These are phyloP conservation scores for Cylindrotheca closterium DNA, from an alignment of 108 stramenopile species.

Conservation along the genomic window DNA sequence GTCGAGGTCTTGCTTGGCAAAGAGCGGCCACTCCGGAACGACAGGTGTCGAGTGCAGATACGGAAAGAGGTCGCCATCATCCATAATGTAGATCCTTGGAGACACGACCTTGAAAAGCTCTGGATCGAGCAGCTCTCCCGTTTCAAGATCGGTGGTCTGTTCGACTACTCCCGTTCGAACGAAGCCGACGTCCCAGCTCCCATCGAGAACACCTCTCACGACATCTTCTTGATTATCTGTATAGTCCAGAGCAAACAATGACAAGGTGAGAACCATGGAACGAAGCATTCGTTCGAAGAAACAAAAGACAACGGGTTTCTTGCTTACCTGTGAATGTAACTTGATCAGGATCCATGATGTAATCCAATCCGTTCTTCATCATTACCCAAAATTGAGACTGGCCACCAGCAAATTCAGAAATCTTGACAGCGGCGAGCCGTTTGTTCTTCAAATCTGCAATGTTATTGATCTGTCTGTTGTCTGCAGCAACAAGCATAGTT, in stretches of 20 bases:
- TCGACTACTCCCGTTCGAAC: constrained; percentile 31
- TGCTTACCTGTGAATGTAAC: constrained; percentile 22
- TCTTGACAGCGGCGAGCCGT: constrained; percentile 23
- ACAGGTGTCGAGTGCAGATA: constrained; percentile 17
- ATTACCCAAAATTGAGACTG: constrained; percentile 39
- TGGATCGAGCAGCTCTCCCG: constrained; percentile 16
- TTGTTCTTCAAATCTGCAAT: constrained; percentile 30
- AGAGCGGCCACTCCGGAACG: constrained; percentile 23
- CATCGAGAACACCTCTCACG: constrained; percentile 25
- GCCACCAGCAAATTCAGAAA: constrained; percentile 29
- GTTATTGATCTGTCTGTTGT: constrained; percentile 17
- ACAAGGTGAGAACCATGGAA: no score
- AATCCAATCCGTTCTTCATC: constrained; percentile 24
- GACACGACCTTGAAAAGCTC: constrained; percentile 27
- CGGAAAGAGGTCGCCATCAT: constrained; percentile 23
- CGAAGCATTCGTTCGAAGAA: neutral
- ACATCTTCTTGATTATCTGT: constrained; percentile 20
- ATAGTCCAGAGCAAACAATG: neutral
- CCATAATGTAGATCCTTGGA: constrained; percentile 16
- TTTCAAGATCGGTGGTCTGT: constrained; percentile 10
- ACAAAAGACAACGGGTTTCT: neutral
- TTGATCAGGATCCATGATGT: constrained; percentile 39
- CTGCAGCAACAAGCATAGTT: constrained; percentile 10
- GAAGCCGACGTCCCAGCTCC: constrained; percentile 30
- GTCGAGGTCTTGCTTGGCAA: constrained; percentile 20